A percentile compares a stretch with the other conserved stretches of the same genome.
Conservation (phyloP, 768 basidiomycete genomes). For the Boletus barrowsii region DNA sequence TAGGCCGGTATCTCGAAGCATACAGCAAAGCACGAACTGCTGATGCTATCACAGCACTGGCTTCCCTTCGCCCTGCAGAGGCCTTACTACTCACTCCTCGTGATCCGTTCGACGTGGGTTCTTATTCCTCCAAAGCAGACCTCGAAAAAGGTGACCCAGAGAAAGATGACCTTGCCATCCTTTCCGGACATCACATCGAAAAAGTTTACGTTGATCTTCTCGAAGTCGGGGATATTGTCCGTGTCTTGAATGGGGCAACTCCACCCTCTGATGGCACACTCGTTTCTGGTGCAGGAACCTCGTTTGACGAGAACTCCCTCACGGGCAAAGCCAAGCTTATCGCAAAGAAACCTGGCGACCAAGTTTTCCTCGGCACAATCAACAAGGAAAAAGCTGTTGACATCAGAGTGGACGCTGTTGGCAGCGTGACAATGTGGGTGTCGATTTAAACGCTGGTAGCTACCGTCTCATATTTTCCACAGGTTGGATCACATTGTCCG, state of each 20-base stretch:
- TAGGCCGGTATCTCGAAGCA: slow-evolving; percentile 63
- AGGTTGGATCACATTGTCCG: slow-evolving; percentile 74
- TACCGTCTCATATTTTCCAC: not conserved
- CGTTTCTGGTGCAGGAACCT: slow-evolving; percentile 40
- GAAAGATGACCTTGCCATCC: slow-evolving; percentile 8
- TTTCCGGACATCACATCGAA: slow-evolving; percentile 31
- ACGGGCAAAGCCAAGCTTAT: slow-evolving; percentile 75
- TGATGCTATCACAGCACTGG: slow-evolving; percentile 69
- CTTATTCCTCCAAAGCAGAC: slow-evolving; percentile 22
- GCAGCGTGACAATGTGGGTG: slow-evolving; percentile 66
- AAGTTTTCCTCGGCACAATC: slow-evolving; percentile 73
- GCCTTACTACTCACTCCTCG: slow-evolving; percentile 49
- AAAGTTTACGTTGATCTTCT: slow-evolving; percentile 57
- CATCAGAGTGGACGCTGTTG: slow-evolving; percentile 57
- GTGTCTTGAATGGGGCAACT: slow-evolving; percentile 66
- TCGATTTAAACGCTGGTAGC: not conserved
- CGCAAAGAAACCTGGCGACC: slow-evolving; percentile 58
- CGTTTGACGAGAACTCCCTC: slow-evolving; percentile 81
- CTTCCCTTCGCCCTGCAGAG: slow-evolving; percentile 58
- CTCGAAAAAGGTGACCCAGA: slow-evolving; percentile 37
- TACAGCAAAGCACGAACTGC: slow-evolving; percentile 68
- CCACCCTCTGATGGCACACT: slow-evolving; percentile 78
- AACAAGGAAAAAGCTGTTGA: slow-evolving; percentile 63
- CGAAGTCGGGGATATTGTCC: slow-evolving; percentile 79
- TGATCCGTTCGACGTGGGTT: slow-evolving; percentile 1